A percentile compares a stretch with the other conserved stretches of the same genome.
Evolutionary conservation across 495 filamentous ascomycete genomes (phyloP).

Genomic region (Melanomma pulvis-pyrius): DNA sequence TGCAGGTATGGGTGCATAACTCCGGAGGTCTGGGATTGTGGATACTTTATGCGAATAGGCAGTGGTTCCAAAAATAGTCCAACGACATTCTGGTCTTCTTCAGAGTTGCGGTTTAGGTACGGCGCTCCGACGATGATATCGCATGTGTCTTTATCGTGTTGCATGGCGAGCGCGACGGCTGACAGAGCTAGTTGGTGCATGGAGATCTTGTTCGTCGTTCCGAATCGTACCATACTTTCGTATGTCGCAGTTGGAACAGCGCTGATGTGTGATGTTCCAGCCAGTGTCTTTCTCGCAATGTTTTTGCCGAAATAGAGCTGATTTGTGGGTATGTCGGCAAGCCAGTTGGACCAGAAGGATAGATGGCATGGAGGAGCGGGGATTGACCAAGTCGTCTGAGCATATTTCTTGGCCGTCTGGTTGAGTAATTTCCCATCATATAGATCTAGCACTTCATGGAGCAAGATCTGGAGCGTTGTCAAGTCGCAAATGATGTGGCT

Average conservation of each 20-base stretch:
- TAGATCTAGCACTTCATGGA: conserved; percentile 31
- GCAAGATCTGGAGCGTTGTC: conserved; percentile 36
- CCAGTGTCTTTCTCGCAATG: background rate
- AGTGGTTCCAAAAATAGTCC: conserved; percentile 47
- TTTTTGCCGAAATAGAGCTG: background rate
- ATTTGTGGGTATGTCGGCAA: background rate
- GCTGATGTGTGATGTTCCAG: conserved; percentile 4
- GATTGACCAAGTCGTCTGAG: background rate
- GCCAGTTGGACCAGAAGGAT: background rate
- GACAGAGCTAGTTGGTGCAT: conserved; percentile 43
- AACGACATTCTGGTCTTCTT: conserved; percentile 39
- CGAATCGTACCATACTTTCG: conserved; percentile 2
- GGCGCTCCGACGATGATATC: conserved; percentile 44
- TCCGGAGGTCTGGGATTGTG: background rate
- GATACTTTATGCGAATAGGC: conserved; percentile 42
- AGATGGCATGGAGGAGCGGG: background rate
- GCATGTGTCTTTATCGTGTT: conserved; percentile 1
- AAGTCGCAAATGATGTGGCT: conserved; percentile 45
- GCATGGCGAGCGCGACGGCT: conserved; percentile 39
- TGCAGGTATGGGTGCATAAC: background rate
- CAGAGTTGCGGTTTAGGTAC: conserved; percentile 39
- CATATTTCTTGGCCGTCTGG: background rate
- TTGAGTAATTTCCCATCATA: conserved; percentile 25
- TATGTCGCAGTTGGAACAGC: background rate
- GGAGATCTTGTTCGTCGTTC: conserved; percentile 21